Evolutionary conservation across 1,284 basidiomycete genomes (phyloP), one percentile per base, ranked within the genome.

Genomic region (Cryptococcus sp.): DNA sequence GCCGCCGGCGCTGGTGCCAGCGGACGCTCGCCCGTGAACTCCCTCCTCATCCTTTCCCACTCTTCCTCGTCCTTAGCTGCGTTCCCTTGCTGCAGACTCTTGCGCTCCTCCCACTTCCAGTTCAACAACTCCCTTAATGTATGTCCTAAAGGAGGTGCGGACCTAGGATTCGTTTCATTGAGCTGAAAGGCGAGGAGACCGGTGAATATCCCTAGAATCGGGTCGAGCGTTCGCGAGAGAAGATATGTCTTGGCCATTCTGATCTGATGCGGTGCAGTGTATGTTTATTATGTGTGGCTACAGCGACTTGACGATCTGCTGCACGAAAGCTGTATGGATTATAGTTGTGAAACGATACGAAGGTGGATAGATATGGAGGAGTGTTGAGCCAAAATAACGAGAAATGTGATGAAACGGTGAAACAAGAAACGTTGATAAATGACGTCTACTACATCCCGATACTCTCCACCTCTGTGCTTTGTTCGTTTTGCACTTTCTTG

Each of bases 141-240:
- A 63, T 90, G 82, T 8, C 87, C 86, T n/a, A 82, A 79, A 1
- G 84, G 80, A 16, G 87, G 82, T 11, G 84, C 86, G 2, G 87
- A 89, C 50, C 91, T 85, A 5, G 91, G 91, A 75, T 93, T 87
- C 41, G 82, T 88, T 75, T 93, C 91, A 77, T 89, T 85, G 22
- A 94, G 83, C 73, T 89, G 86, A 75, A 87, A 93, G 1, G 91
- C 91, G 45, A 93, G 79, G 45, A 87, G 75, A 19, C 91, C 78
- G 1, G 91, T 93, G 74, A 91, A 90, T 46, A 91, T 78, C 15
- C 89, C 91, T 19, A 93, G 79, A 25, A 90, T 60, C 17, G 88
- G 88, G 76, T 91, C 89, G 22, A 91, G 68, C 10, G 74, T 74
- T 20, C 75, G 67, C 6, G 73, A 75, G 45, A 79, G 73, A 51